A percentile compares a stretch with the other conserved stretches of the same genome.
Evolutionary conservation across 257 asterid species (phyloP).

Genomic region (Nicotiana knightiana): DNA sequence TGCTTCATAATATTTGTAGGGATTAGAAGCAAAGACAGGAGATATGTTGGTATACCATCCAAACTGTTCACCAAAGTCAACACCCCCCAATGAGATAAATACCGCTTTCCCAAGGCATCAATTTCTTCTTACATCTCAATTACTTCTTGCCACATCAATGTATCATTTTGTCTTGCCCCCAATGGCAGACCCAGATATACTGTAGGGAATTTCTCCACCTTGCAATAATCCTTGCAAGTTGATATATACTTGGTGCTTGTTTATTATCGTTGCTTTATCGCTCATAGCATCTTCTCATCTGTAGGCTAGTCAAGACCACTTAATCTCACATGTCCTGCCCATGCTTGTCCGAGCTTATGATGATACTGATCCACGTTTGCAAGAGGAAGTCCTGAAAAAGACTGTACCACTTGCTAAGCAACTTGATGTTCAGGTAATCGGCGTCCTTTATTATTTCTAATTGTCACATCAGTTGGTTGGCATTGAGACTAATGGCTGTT

Average conservation of each 20-base stretch:
- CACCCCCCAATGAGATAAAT: not conserved
- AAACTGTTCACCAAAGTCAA: not conserved
- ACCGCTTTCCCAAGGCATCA: not conserved
- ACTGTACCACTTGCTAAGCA: constrained; percentile 72
- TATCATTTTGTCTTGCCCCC: not conserved
- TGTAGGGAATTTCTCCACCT: not conserved
- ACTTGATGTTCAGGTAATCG: constrained; percentile 80
- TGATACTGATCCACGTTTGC: constrained; percentile 92
- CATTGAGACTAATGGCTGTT: not conserved
- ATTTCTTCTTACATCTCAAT: not conserved
- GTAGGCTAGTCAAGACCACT: constrained; percentile 89
- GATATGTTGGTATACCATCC: not conserved
- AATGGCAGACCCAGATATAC: not conserved
- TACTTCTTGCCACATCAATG: not conserved
- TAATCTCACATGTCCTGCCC: constrained; percentile 76
- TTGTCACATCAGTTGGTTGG: not conserved
- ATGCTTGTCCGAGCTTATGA: constrained; percentile 96
- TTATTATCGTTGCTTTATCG: constrained; percentile 11
- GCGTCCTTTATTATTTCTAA: not conserved
- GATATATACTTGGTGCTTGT: constrained; percentile 13
- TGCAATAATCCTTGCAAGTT: not conserved
- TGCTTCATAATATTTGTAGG: not conserved
- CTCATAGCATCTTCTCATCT: constrained; percentile 17
- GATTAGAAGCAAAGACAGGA: not conserved
- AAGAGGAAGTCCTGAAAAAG: constrained; percentile 95